Evolutionary conservation across 805 yeast genomes (phyloP), one percentile per base, ranked within the genome.

Genomic region (Lachancea mirantina): DNA sequence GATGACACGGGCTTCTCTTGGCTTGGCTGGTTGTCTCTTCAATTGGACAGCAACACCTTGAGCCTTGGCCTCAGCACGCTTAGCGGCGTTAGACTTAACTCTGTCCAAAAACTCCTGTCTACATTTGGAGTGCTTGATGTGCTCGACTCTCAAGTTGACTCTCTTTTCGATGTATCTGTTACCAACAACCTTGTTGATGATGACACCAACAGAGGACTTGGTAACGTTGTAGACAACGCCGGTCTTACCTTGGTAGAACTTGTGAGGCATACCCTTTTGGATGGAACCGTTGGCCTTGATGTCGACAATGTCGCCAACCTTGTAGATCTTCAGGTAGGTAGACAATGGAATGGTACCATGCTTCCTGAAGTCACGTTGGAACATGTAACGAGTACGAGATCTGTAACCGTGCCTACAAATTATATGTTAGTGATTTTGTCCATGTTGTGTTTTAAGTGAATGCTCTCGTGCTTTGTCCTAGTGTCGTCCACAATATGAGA

Each of bases 221-320:
- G 98, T 89, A 56, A 92, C 94, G 80, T 92, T 92, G 95, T 78
- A 92, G 52, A 92, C 78, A 59, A 92, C 84, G 81, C 98, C 98
- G 54, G 98, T 92, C 81, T 88, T 92, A 74, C 98, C 98, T 79
- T 92, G 96, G 96, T 92, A 92, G 83, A 76, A 88, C 78, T 92
- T 92, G 87, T 85, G 95, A 69, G 98, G 98, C 96, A 92, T 85
- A 84, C 97, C 96, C 82, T 89, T 88, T 70, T 92, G 97, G 78
- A 88, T 76, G 55, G 98, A 77, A 78, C 96, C 96, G 69, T 92
- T 92, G 70, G 94, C 98, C 76, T 84, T 89, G 78, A 92, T 88
- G 72, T 92, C 98, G 64, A 92, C 98, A 61, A 92, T 89, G 71
- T 92, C 98, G 65, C 98, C 98, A 61, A 92, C 96, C 73, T 78